Base-by-base conservation (phyloP, 2,329 filamentous ascomycete genomes). In the Cladosporium sp. region DNA sequence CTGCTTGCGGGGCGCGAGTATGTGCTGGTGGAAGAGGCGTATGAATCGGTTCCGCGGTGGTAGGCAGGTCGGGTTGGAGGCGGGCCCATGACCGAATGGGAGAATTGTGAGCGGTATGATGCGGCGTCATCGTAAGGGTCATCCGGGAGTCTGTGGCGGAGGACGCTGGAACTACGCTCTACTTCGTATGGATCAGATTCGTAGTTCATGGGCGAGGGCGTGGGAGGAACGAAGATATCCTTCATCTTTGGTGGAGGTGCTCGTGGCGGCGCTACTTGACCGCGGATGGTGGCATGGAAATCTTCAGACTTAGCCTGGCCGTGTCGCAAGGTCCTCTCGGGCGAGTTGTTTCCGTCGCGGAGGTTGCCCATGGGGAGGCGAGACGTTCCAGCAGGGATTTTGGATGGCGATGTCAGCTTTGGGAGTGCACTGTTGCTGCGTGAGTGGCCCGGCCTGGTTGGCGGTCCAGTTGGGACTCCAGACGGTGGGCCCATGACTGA, bases 161-260 rank as follows among this genome's bases (percentile, higher is more conserved):
- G 83, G 65, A 87, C 85, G 65, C 86, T 88, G 54, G 80, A 82
- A 71, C 84, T 85, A 52, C 86, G 83, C 24, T 84, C 82, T 57
- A 73, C 71, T 59, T 80, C 80, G 52, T 73, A 74, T 66, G 77
- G 79, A 66, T 79, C 65, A 77, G 79, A 69, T 32, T 73, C 70
- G 58, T 63, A 60, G 52, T 38, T 49, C 41, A 67, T 68, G 21
- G 65, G 68, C 80, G 79, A 86, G 14, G 79, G 76, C 4, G 77
- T 81, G 4, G 85, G 83, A 57, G 86, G 85, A 10, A 83, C 78
- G 69, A 88, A 87, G 34, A 97, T 84, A 51, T 96, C 92, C 70
- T 94, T 89, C 93, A 98, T 97, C 78, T 93, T 95, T 59, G 94
- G 94, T 14, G 93, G 93, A 41, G 92, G 92, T 1, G 89, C 89